phyloP scores from a whole-genome alignment of 345 rosid genomes.

The Adansonia digitata region DNA sequence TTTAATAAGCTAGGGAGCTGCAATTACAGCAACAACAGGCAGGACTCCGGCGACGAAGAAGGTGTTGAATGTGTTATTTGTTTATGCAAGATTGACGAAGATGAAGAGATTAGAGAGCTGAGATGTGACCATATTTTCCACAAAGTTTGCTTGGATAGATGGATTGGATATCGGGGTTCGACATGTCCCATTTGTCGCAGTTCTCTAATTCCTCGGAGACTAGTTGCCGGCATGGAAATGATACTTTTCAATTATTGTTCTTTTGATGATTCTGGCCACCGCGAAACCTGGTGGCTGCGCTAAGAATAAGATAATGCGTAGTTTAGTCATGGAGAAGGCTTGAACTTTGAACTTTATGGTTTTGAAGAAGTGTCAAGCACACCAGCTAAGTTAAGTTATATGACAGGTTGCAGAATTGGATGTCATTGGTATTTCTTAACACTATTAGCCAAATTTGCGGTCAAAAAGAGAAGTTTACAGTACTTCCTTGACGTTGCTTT shows the following conservation, averaged over 20 bases:
- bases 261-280: background rate
- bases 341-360: background rate
- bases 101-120: too few relatives aligned
- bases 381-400: background rate
- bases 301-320: background rate
- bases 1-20: background rate
- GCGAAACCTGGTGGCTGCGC: slow-evolving; percentile 35
- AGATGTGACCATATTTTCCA: too few relatives aligned
- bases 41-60: background rate
- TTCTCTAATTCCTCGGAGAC: background rate
- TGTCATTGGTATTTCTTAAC: too few relatives aligned
- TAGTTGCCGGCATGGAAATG: slow-evolving; percentile 4
- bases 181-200: slow-evolving; percentile 41
- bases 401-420: too few relatives aligned
- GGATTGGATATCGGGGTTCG: too few relatives aligned
- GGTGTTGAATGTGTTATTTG: slow-evolving; percentile 18
- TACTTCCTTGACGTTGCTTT: background rate
- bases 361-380: background rate
- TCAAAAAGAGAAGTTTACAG: too few relatives aligned
- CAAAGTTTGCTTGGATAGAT: too few relatives aligned
- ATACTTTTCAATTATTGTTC: slow-evolving; percentile 7
- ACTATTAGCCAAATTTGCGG: too few relatives aligned
- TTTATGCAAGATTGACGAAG: too few relatives aligned
- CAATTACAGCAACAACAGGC: background rate
- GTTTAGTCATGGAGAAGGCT: background rate